These are phyloP conservation scores for Stylosanthes scabra DNA, from an alignment of 331 rosid species.

Conservation along the genomic window DNA sequence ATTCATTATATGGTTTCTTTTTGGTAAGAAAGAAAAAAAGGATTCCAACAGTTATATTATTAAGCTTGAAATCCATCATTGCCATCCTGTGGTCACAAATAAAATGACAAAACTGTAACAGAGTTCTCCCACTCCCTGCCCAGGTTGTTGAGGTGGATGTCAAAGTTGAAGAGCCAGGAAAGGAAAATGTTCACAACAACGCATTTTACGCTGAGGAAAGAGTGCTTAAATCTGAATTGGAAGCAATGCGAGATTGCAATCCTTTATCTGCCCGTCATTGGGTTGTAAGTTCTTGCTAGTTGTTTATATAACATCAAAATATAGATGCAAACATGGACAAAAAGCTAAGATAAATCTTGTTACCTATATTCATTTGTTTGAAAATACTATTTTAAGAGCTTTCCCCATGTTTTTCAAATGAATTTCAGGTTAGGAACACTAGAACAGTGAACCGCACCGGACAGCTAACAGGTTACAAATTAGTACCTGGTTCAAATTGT, in stretches of 20 bases:
- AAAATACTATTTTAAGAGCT: constrained; percentile 1
- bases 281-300: constrained; percentile 62
- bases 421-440: constrained; percentile 76
- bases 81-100: background rate
- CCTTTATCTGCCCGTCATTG: constrained; percentile 84
- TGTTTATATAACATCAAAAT: background rate
- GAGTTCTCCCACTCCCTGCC: constrained; percentile 1
- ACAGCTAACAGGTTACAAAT: constrained; percentile 89
- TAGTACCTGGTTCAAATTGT: constrained; percentile 92
- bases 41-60: background rate
- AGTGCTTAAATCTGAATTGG: constrained; percentile 67
- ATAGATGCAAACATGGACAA: background rate
- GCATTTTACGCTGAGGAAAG: constrained; percentile 85
- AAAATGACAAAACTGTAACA: constrained; percentile 20
- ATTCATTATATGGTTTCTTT: constrained; percentile 11
- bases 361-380: constrained; percentile 27
- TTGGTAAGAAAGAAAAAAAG: background rate
- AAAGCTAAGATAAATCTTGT: constrained; percentile 14
- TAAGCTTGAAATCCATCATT: background rate
- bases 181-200: constrained; percentile 75
- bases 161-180: constrained; percentile 79
- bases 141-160: constrained; percentile 82
- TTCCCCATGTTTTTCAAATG: constrained; percentile 1
- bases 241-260: constrained; percentile 85
- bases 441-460: constrained; percentile 89